A percentile compares a stretch with the other conserved stretches of the same genome.
phyloP scores from a whole-genome alignment of 441 rosid species.

The Dalechampia spathulata region DNA sequence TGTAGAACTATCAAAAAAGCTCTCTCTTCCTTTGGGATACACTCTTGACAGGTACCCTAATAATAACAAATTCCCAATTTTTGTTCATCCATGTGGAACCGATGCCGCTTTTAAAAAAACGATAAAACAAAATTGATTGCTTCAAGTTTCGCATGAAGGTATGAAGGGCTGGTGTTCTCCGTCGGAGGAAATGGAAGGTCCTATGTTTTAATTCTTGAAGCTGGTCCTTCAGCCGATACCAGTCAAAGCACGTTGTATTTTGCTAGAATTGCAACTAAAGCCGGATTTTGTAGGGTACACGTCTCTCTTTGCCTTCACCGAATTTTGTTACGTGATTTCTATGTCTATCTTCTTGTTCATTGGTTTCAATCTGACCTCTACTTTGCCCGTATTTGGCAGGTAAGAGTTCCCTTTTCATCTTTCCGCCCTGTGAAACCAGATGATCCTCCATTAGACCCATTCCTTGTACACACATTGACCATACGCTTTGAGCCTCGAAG shows the following conservation, averaged over 20 bases:
- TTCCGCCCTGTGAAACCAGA: constrained; percentile 94
- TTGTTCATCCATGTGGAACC: background rate
- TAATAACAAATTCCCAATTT: too few relatives aligned
- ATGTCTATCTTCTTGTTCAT: constrained; percentile 7
- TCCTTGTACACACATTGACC: constrained; percentile 84
- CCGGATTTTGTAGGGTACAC: constrained; percentile 83
- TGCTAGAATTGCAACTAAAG: constrained; percentile 82
- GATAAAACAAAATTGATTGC: too few relatives aligned
- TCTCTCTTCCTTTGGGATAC: constrained; percentile 70
- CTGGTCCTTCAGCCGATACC: constrained; percentile 87
- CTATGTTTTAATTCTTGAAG: constrained; percentile 83
- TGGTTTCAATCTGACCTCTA: too few relatives aligned
- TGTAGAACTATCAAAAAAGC: constrained; percentile 74
- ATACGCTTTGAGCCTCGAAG: constrained; percentile 93
- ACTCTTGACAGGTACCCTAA: constrained; percentile 97
- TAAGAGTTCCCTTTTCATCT: constrained; percentile 88
- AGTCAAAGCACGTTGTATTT: constrained; percentile 84
- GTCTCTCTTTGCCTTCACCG: background rate
- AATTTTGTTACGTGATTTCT: background rate
- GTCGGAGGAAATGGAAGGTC: constrained; percentile 98
- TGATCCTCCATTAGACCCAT: constrained; percentile 90
- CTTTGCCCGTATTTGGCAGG: constrained; percentile 56
- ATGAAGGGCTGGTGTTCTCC: constrained; percentile 86
- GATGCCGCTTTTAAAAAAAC: too few relatives aligned
- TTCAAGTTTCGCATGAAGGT: too few relatives aligned